A percentile compares a stretch with the other conserved stretches of the same genome.
Conservation (phyloP, 176 grass and related monocot genomes). For the Otatea glauca region DNA sequence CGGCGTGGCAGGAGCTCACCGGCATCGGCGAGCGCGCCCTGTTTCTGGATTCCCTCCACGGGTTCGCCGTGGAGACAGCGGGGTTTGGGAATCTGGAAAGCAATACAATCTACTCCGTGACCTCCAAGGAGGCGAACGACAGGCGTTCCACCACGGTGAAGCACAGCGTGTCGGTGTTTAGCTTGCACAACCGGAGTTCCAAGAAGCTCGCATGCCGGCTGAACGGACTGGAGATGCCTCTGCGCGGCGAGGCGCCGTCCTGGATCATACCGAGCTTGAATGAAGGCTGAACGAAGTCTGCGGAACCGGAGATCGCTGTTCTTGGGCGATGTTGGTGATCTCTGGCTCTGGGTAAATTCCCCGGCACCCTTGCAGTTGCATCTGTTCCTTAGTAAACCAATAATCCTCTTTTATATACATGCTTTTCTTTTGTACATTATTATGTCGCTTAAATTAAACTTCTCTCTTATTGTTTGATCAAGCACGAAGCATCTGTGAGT, state of each 20-base stretch:
- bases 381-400: neutral
- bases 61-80: slow-evolving; percentile 39
- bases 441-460: neutral
- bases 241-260: slow-evolving; percentile 31
- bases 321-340: neutral
- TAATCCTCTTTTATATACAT: neutral
- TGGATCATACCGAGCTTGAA: slow-evolving; percentile 53
- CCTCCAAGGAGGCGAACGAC: slow-evolving; percentile 15
- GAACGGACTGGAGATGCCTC: slow-evolving; percentile 28
- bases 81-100: slow-evolving; percentile 45
- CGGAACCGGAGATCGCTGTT: neutral
- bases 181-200: slow-evolving; percentile 23
- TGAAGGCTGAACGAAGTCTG: slow-evolving; percentile 19
- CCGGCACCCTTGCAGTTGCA: neutral
- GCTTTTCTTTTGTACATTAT: slow-evolving; percentile 23
- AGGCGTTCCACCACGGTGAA: slow-evolving; percentile 38
- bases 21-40: slow-evolving; percentile 49
- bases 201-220: slow-evolving; percentile 41
- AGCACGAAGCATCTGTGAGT: neutral
- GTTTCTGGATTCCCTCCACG: slow-evolving; percentile 49
- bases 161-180: slow-evolving; percentile 41
- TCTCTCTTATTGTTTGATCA: neutral
- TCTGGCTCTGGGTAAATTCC: slow-evolving; percentile 17
- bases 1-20: slow-evolving; percentile 36
- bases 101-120: slow-evolving; percentile 49